Percentiles rank a stretch among this genome's conserved stretches.
Evolutionary conservation across 306 rosid genomes (phyloP).

Genomic region (Hippophae rhamnoides): DNA sequence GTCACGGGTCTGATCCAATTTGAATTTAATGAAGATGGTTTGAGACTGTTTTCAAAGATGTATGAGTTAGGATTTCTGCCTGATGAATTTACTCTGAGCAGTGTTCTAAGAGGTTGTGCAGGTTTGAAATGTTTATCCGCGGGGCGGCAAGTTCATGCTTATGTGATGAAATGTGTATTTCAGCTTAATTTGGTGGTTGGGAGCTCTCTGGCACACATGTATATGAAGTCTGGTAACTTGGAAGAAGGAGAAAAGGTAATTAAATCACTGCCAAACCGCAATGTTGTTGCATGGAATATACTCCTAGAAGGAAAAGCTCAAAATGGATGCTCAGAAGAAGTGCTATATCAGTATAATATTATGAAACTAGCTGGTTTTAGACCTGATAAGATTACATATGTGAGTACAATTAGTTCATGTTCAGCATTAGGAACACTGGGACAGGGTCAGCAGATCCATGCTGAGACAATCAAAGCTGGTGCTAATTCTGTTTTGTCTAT

Average conservation of each 20-base stretch:
- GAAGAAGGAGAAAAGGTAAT: conserved; percentile 60
- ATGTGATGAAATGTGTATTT: conserved; percentile 63
- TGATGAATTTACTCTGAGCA: conserved; percentile 71
- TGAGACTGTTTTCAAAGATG: conserved; percentile 51
- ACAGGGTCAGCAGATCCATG: conserved; percentile 86
- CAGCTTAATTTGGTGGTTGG: conserved; percentile 62
- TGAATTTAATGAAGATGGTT: conserved; percentile 52
- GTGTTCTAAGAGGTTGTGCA: conserved; percentile 80
- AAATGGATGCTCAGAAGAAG: conserved; percentile 30
- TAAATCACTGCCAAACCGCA: conserved; percentile 49
- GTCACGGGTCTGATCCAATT: conserved; percentile 57
- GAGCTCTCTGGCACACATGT: conserved; percentile 86
- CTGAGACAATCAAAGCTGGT: conserved; percentile 72
- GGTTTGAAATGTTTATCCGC: conserved; percentile 45
- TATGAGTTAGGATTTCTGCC: conserved; percentile 50
- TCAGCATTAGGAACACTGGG: conserved; percentile 67
- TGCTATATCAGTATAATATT: conserved; percentile 35
- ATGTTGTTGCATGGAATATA: conserved; percentile 90
- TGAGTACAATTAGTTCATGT: conserved; percentile 63
- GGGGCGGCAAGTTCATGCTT: conserved; percentile 69
- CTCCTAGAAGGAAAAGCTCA: conserved; percentile 87
- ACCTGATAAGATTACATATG: conserved; percentile 75
- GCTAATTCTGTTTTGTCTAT: conserved; percentile 49
- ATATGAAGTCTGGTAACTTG: conserved; percentile 74
- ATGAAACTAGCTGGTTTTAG: conserved; percentile 63